phyloP scores from a whole-genome alignment of 352 stramenopile species.

The Phytophthora hybrid region DNA sequence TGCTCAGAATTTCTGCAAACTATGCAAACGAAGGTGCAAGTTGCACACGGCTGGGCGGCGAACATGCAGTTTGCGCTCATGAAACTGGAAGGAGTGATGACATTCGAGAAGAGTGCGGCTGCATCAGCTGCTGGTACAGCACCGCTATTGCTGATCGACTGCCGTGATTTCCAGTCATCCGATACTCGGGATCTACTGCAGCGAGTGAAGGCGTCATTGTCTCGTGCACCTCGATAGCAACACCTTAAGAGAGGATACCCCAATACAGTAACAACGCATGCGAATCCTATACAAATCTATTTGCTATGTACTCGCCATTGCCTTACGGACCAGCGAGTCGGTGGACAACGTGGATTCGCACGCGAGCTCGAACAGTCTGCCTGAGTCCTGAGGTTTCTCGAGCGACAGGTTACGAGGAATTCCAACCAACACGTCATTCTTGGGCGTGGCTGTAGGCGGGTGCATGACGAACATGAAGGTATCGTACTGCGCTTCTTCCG shows the following conservation, averaged over 20 bases:
- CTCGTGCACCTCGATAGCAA: constrained; percentile 12
- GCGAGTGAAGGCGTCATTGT: constrained; percentile 43
- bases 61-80: constrained; percentile 86
- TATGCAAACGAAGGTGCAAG: constrained; percentile 67
- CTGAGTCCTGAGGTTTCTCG: not conserved
- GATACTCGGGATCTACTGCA: constrained; percentile 59
- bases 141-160: constrained; percentile 61
- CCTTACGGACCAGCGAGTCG: constrained; percentile 35
- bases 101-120: constrained; percentile 36
- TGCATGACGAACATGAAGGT: constrained; percentile 88
- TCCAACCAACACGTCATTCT: constrained; percentile 87
- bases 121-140: constrained; percentile 27
- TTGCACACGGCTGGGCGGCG: constrained; percentile 71
- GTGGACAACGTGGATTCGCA: constrained; percentile 41
- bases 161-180: constrained; percentile 47
- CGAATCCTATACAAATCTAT: constrained; percentile 3
- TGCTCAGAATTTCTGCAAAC: constrained; percentile 73
- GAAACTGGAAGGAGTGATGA: constrained; percentile 85
- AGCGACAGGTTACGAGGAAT: constrained; percentile 42
- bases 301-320: constrained; percentile 35
- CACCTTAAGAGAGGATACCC: not conserved
- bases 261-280: not conserved
- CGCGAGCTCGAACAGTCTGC: constrained; percentile 35
- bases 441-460: constrained; percentile 70
- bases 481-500: constrained; percentile 61